These are phyloP conservation scores for Scalesia atractyloides DNA, from an alignment of 129 eudicot species.

Conservation along the genomic window DNA sequence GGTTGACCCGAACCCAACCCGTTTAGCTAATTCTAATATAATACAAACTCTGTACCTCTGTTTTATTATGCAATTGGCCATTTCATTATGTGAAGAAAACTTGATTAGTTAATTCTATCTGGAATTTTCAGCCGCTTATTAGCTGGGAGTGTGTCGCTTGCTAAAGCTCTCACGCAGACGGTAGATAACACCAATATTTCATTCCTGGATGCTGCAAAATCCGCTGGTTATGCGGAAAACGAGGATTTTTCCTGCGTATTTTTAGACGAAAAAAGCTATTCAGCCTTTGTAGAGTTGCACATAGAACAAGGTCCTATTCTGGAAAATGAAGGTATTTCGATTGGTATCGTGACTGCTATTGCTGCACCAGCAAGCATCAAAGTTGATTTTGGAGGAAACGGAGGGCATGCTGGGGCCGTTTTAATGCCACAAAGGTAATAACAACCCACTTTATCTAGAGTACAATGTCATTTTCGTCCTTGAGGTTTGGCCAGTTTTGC, in stretches of 20 bases:
- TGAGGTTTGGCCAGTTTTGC: too few species aligned
- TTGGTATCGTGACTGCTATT: conserved; percentile 96
- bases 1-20: too few species aligned
- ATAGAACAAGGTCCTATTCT: conserved; percentile 97
- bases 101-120: neutral
- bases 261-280: conserved; percentile 54
- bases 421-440: conserved; percentile 82
- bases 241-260: conserved; percentile 61
- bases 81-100: neutral
- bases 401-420: conserved; percentile 97
- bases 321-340: conserved; percentile 78
- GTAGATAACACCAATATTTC: conserved; percentile 75
- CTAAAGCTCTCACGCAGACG: conserved; percentile 58
- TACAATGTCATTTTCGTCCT: too few species aligned
- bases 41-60: neutral
- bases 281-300: conserved; percentile 92
- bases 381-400: conserved; percentile 93
- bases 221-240: conserved; percentile 66
- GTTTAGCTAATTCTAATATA: too few species aligned
- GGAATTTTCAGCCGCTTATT: conserved; percentile 74
- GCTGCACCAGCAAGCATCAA: conserved; percentile 99
- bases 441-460: neutral
- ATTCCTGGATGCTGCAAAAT: conserved; percentile 86
- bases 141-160: conserved; percentile 84
- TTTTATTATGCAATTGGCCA: neutral